phyloP scores from a whole-genome alignment of 306 rosid species.

The Psophocarpus tetragonolobus region DNA sequence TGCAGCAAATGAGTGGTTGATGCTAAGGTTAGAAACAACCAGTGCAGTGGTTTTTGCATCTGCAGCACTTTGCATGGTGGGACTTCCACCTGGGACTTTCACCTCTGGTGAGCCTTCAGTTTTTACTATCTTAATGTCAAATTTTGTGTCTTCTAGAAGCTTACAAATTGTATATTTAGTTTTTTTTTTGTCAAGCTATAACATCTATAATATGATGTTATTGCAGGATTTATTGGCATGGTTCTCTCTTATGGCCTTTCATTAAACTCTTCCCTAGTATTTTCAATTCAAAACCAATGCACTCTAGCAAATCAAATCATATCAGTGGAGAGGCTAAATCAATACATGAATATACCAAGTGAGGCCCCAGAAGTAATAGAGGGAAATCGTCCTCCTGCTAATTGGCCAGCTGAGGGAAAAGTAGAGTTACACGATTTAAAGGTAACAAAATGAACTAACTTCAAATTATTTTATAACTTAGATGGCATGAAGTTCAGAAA shows the following conservation, averaged over 20 bases:
- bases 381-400: slow-evolving; percentile 57
- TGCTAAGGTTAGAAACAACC: slow-evolving; percentile 56
- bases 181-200: background rate
- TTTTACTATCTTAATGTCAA: background rate
- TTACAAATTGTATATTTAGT: background rate
- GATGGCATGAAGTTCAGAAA: background rate
- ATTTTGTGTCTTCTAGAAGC: background rate
- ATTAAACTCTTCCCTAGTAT: slow-evolving; percentile 51
- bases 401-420: slow-evolving; percentile 74
- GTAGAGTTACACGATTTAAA: slow-evolving; percentile 67
- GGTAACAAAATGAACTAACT: slow-evolving; percentile 32
- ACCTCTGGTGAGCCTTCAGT: slow-evolving; percentile 49
- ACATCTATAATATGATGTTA: background rate
- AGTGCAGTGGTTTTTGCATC: slow-evolving; percentile 58
- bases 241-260: slow-evolving; percentile 89
- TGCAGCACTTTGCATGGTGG: slow-evolving; percentile 61
- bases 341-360: slow-evolving; percentile 73
- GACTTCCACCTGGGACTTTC: slow-evolving; percentile 71
- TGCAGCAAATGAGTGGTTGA: slow-evolving; percentile 71
- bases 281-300: slow-evolving; percentile 71
- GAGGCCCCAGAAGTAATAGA: slow-evolving; percentile 72
- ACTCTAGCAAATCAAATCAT: slow-evolving; percentile 64
- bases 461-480: background rate
- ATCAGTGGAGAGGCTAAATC: slow-evolving; percentile 78
- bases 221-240: slow-evolving; percentile 78